A percentile compares a stretch with the other conserved stretches of the same genome.
These are phyloP conservation scores for Rubia occidens DNA, from an alignment of 305 asterid species.

Conservation along the genomic window DNA sequence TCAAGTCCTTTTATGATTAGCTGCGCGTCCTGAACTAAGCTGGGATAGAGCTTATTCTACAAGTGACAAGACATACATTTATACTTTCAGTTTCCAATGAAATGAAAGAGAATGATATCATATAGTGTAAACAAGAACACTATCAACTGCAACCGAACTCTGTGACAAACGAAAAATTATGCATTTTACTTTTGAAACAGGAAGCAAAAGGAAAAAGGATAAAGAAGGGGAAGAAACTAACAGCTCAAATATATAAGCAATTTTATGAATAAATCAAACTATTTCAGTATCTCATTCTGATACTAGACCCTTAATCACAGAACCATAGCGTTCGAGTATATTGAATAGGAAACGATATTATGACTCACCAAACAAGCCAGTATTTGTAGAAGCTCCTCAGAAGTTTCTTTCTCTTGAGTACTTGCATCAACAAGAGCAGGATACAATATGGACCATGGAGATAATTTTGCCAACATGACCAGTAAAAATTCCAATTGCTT, in stretches of 20 bases:
- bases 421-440: slow-evolving; percentile 96
- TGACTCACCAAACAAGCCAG: slow-evolving; percentile 74
- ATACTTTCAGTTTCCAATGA: slow-evolving; percentile 5
- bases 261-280: neutral
- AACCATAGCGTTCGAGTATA: neutral
- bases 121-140: neutral
- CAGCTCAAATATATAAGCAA: neutral
- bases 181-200: neutral
- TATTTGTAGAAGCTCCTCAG: slow-evolving; percentile 83
- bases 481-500: slow-evolving; percentile 75
- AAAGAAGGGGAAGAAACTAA: neutral
- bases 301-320: neutral
- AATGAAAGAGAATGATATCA: neutral
- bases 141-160: neutral
- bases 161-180: neutral
- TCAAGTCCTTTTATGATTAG: slow-evolving; percentile 94
- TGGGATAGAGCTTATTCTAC: slow-evolving; percentile 86
- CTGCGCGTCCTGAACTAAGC: slow-evolving; percentile 80
- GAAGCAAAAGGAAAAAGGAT: neutral
- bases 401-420: slow-evolving; percentile 71
- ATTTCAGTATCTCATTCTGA: neutral
- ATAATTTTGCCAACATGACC: slow-evolving; percentile 77
- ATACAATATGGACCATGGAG: slow-evolving; percentile 91
- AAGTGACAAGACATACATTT: slow-evolving; percentile 14
- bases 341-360: neutral